phyloP scores from a whole-genome alignment of 257 asterid genomes.

The Rhazya stricta region DNA sequence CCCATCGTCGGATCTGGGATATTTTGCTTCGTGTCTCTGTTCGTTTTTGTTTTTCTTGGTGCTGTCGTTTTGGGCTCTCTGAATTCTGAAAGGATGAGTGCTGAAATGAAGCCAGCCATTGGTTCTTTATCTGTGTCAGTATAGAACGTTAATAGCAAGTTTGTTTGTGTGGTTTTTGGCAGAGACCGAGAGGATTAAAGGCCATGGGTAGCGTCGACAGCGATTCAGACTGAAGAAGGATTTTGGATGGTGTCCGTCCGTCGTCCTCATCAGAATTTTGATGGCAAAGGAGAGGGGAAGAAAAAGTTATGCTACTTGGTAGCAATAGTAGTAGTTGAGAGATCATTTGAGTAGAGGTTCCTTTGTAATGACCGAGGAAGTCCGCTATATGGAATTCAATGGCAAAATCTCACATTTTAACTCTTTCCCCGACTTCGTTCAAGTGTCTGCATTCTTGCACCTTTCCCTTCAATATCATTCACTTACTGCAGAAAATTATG shows the following conservation, averaged over 20 bases:
- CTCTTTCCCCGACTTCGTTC: not conserved
- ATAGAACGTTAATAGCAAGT: not conserved
- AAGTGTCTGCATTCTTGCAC: no score
- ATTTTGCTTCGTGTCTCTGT: no score
- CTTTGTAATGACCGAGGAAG: not conserved
- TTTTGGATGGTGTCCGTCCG: not conserved
- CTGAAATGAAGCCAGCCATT: not conserved
- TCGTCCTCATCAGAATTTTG: not conserved
- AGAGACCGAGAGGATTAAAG: constrained; percentile 36
- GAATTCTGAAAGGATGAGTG: no score
- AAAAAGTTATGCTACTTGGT: not conserved
- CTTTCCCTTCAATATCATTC: no score
- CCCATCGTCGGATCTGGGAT: not conserved
- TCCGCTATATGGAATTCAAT: not conserved
- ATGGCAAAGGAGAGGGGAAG: not conserved
- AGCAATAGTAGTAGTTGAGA: not conserved
- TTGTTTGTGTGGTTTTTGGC: constrained; percentile 7
- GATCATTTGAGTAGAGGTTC: no score
- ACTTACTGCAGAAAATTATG: no score
- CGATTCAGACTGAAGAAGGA: constrained; percentile 27
- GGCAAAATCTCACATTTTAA: not conserved
- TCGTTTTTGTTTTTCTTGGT: no score
- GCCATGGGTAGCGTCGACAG: constrained; percentile 39
- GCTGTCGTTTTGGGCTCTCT: no score
- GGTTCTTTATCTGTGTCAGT: not conserved